These are phyloP conservation scores for Lodderomyces metapsilosis DNA, from an alignment of 1,139 yeast species.

Conservation along the genomic window DNA sequence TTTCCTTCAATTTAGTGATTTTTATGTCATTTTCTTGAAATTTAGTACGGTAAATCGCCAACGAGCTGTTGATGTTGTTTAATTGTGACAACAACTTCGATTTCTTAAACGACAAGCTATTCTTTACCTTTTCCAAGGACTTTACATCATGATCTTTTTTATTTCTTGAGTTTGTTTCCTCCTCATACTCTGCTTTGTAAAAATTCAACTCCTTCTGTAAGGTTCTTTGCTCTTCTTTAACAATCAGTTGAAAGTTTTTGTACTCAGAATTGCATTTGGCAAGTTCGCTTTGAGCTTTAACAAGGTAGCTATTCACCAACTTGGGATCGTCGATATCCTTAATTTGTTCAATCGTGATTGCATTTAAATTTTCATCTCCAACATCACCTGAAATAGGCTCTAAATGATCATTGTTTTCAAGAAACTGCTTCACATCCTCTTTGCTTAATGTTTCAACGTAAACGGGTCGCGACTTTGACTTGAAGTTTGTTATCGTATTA, in stretches of 20 bases:
- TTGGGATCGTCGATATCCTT: constrained; percentile 18
- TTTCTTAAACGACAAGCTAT: constrained; percentile 26
- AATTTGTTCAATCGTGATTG: constrained; percentile 20
- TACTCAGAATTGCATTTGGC: constrained; percentile 25
- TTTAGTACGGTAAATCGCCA: constrained; percentile 18
- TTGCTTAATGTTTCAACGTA: constrained; percentile 18
- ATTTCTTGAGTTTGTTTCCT: constrained; percentile 30
- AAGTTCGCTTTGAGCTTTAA: constrained; percentile 31
- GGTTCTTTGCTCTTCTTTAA: constrained; percentile 22
- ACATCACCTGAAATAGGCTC: constrained; percentile 8
- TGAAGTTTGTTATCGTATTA: constrained; percentile 36
- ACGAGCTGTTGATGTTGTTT: constrained; percentile 21
- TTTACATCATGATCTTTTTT: constrained; percentile 34
- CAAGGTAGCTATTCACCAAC: constrained; percentile 23
- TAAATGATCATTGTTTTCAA: constrained; percentile 9
- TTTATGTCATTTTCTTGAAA: constrained; percentile 23
- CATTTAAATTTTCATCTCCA: constrained; percentile 8
- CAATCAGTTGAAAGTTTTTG: constrained; percentile 19
- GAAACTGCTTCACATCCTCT: constrained; percentile 10
- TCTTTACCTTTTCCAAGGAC: constrained; percentile 31
- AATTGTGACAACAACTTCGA: constrained; percentile 32
- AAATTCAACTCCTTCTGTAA: constrained; percentile 21
- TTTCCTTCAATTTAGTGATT: constrained; percentile 26
- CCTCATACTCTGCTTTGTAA: constrained; percentile 29
- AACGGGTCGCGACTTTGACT: constrained; percentile 36